A percentile compares a stretch with the other conserved stretches of the same genome.
These are phyloP conservation scores for Ophiocordyceps camponoti-saundersi DNA, from an alignment of 2,329 filamentous ascomycete genomes.

Conservation along the genomic window DNA sequence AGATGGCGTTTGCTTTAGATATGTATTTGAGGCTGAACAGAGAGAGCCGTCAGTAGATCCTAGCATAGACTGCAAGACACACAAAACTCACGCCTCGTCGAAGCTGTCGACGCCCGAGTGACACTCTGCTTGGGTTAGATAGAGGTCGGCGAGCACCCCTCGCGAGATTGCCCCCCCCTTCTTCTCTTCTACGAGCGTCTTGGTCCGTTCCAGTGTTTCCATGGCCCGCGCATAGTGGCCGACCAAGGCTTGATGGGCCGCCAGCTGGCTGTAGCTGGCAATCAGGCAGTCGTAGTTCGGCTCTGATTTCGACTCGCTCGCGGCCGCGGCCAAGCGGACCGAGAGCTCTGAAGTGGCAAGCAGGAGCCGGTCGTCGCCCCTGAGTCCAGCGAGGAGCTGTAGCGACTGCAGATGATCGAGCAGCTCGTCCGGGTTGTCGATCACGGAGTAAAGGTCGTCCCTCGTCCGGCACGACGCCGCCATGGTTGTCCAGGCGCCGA, in stretches of 20 bases:
- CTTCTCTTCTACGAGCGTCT: constrained; percentile 25
- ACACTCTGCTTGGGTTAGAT: constrained; percentile 62
- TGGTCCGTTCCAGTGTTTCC: constrained; percentile 38
- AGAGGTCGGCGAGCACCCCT: constrained; percentile 32
- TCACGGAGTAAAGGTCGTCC: constrained; percentile 21
- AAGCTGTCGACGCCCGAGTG: constrained; percentile 48
- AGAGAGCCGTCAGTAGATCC: neutral
- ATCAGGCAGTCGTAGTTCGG: constrained; percentile 22
- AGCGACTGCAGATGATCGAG: constrained; percentile 32
- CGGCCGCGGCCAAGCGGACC: constrained; percentile 20
- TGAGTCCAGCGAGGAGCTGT: constrained; percentile 32
- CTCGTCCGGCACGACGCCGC: constrained; percentile 19
- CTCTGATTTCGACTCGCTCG: constrained; percentile 9
- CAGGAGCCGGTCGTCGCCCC: constrained; percentile 29
- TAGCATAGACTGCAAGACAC: neutral
- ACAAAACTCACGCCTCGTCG: constrained; percentile 34
- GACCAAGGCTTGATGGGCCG: constrained; percentile 34
- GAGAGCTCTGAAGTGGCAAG: constrained; percentile 29
- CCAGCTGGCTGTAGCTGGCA: constrained; percentile 28
- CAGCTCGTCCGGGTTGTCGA: constrained; percentile 33
- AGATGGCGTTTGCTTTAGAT: constrained; percentile 21
- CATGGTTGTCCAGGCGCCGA: constrained; percentile 27
- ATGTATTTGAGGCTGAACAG: constrained; percentile 13
- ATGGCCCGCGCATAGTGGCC: constrained; percentile 34
- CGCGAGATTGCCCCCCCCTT: constrained; percentile 13